Base-by-base conservation (phyloP, 306 rosid genomes). In the Medicago lupulina region DNA sequence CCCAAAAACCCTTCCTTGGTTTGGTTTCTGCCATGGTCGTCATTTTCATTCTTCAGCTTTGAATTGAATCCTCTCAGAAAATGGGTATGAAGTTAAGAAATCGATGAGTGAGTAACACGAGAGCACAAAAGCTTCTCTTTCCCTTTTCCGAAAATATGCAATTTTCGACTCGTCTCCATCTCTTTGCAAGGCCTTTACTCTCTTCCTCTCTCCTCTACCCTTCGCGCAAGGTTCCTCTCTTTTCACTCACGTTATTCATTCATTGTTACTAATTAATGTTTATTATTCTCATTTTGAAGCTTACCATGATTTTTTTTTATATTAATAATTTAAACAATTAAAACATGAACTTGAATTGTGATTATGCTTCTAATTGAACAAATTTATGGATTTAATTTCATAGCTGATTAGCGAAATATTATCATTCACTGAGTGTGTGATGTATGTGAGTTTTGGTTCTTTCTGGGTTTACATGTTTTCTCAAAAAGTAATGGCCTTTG, bases 161-260 rank as follows among this genome's bases (percentile, higher is more conserved):
- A 25, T 49, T 80, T 40, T 77, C 67, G 11, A 49, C 63, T 59
- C 85, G 85, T 65, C 61, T 80, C 14, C 79, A 70, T 58, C 0
- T 36, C 28, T 59, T 77, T 16, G 70, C 85, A 58, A 80, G 79
- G 15, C 83, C 83, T 65, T 25, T 67, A 31, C 71, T 68, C 71
- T 71, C 71, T 9, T 81, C 80, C n/a, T 64, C 83, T 57, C 40
- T 83, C 25, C 50, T 79, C 40, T 51, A 23, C 72, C 16, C 67
- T 46, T 78, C 67, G 50, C 77, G 8, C 54, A 84, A 80, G 89
- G 89, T 85, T 16, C 38, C 7, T 72, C 54, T 67, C 58, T 46
- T 25, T 18, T 53, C 25, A 53, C 12, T 46, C 16, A 12, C 1
- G 23, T 46, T n/a, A n/a, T n/a, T n/a, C n/a, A n/a, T n/a, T n/a